Evolutionary conservation across 495 filamentous ascomycete species (phyloP), one percentile per base, ranked within the genome.

Genomic region (Talaromyces nanjingensis): DNA sequence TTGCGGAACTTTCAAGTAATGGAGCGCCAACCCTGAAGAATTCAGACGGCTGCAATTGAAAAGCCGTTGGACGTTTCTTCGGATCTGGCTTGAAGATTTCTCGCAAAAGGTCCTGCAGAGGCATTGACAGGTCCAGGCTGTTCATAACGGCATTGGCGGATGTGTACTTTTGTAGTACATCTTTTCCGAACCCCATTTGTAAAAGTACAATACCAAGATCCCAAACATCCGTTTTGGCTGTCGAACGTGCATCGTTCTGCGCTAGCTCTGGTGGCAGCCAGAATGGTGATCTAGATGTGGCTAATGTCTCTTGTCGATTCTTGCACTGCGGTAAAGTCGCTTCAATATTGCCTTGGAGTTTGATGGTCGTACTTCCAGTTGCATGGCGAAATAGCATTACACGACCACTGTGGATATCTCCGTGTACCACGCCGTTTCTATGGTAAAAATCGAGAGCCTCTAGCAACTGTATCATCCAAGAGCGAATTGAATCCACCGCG

Each of bases 221-320:
- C 94, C 94, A 98, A 14, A 98, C 84, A 73, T 98, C 96, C 0
- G 91, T 90, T 72, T 96, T 96, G 67, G 88, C 86, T 9, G 86
- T 89, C 27, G 81, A 81, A 52, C 84, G 78, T 0, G 82, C 76
- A 55, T 80, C 78, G 25, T 79, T 79, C 52, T 86, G 83, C 2
- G 88, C 83, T 42, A 90, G 74, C 72, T 98, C 93, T 16, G 92
- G 89, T 5, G 93, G 86, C 27, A 88, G 71, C 93, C 93, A 98
- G 66, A 89, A 89, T 7, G 87, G 83, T 4, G 92, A 92, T 68
- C 87, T 88, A 11, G 87, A 86, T 6, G 84, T 78, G 31, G 84
- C 78, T 18, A 85, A 72, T 16, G 81, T 80, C 34, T 81, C 71
- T 39, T 72, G 71, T 39, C 59, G 68, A 3, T 61, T 66, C 3